Evolutionary conservation across 495 filamentous ascomycete genomes (phyloP), one percentile per base, ranked within the genome.

Genomic region (Aspergillus nanangensis): DNA sequence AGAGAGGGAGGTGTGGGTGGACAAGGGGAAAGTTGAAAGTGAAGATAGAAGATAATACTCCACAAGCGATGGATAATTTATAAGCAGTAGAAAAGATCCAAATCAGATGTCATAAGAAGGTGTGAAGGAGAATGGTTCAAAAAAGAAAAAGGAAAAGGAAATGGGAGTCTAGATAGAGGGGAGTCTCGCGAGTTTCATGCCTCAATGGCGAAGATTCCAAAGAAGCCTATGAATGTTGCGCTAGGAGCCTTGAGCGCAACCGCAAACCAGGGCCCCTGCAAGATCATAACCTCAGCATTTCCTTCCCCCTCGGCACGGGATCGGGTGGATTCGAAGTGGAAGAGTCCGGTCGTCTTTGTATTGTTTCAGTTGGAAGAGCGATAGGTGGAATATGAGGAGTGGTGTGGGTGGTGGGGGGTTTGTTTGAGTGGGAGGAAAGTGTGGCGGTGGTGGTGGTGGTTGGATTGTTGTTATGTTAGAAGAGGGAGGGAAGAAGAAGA

Each of bases 221-320:
- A 45, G 52, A 50, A 43, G 49, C n/a, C n/a, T n/a, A n/a, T n/a
- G n/a, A n/a, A n/a, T n/a, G n/a, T n/a, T n/a, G n/a, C n/a, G n/a
- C n/a, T n/a, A n/a, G n/a, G n/a, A 69, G 67, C 62, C 62, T 59
- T 64, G 66, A 67, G 68, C 70, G 69, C 70, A 72, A 66, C 61
- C 58, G 57, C 60, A 71, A 69, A 52, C 62, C 62, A 63, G 52
- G 69, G 66, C 68, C 65, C 66, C 61, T 67, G 63, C 47, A 50
- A 58, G 61, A 60, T 74, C 70, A 74, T 74, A 64, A 60, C 69
- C 65, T 74, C 65, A 70, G 60, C 70, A 74, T 74, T 47, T n/a
- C n/a, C n/a, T n/a, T n/a, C 55, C 60, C 59, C 56, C 47, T 59
- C 47, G 34, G 34, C 22, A 23, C 42, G 25, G 37, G 8, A 15